Base-by-base conservation (phyloP, 495 filamentous ascomycete species). In the Penicillium steckii region DNA sequence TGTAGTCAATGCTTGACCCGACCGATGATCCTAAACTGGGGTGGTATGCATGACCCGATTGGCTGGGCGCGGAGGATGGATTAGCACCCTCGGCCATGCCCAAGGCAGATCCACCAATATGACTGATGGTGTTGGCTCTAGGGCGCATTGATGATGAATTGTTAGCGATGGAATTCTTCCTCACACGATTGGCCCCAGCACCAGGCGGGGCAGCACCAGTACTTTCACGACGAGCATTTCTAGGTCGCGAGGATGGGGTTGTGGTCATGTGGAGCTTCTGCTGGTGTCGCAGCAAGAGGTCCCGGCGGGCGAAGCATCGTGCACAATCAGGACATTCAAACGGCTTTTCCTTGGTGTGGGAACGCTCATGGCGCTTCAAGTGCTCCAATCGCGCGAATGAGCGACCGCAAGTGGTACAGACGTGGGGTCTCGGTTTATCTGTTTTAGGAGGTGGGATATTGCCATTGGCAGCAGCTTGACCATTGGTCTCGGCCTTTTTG, bases 181-280 rank as follows among this genome's bases (percentile, higher is more conserved):
- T 89, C 49, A 93, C 89, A 41, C 91, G 81, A 55, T 85, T 85
- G 45, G 83, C 74, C 9, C 81, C 73, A 18, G 84, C 75, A 13
- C 82, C 74, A 41, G 38, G 17, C n/a, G 85, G 80, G 50, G 86
- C 86, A 47, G 84, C 90, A 33, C 82, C 85, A 9, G 89, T 88
- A 71, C 95, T 91, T 68, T 97, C 93, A 46, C 86, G 66, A 41
- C 85, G 82, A 50, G 82, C 85, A 68, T 88, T 91, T 63, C 91
- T 81, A 29, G 92, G 91, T 51, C 91, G 83, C 40, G 91, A 91
- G 29, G 93, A 91, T 5, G 94, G 87, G 1, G 91, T 91, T 1
- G 88, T 88, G n/a, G 91, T 95, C 85, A 95, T 89, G 64, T 99
- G 94, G 12, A 99, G 80, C 77, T 99, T 99, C 78, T 99, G 94